phyloP scores from a whole-genome alignment of 192 early-diverging fungal genomes.

The Coemansia sp. region DNA sequence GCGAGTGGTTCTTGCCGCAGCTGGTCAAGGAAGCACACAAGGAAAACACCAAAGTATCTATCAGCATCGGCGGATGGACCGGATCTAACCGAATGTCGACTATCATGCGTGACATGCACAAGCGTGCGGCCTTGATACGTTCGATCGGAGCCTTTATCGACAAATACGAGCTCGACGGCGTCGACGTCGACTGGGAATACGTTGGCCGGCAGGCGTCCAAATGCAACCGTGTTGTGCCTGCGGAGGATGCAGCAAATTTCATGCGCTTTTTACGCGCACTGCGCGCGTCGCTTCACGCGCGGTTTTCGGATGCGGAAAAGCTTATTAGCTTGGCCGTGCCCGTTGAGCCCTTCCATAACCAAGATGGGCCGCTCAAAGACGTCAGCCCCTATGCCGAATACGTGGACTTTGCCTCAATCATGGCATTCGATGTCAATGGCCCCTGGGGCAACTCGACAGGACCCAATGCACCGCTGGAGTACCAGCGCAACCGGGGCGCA shows the following conservation, averaged over 20 bases:
- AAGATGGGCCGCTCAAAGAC: slow-evolving; percentile 55
- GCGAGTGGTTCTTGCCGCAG: slow-evolving; percentile 56
- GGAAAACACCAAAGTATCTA: slow-evolving; percentile 53
- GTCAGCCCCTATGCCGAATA: slow-evolving; percentile 60
- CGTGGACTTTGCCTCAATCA: slow-evolving; percentile 65
- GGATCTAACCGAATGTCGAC: slow-evolving; percentile 64
- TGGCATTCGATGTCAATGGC: slow-evolving; percentile 67
- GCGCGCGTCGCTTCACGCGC: slow-evolving; percentile 31
- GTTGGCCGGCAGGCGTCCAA: slow-evolving; percentile 57
- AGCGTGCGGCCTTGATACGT: slow-evolving; percentile 59
- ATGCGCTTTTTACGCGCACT: slow-evolving; percentile 40
- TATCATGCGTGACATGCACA: slow-evolving; percentile 52
- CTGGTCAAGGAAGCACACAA: slow-evolving; percentile 51
- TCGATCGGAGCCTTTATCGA: slow-evolving; percentile 57
- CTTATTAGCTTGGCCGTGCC: slow-evolving; percentile 64
- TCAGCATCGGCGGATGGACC: slow-evolving; percentile 75
- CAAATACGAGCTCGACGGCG: slow-evolving; percentile 60
- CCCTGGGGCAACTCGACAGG: slow-evolving; percentile 60
- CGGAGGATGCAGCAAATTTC: slow-evolving; percentile 47
- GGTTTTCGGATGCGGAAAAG: slow-evolving; percentile 45
- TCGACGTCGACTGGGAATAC: slow-evolving; percentile 69
- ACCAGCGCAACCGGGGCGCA: slow-evolving; percentile 32
- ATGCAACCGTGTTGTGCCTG: slow-evolving; percentile 52
- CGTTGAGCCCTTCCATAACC: slow-evolving; percentile 58
- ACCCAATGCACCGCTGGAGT: slow-evolving; percentile 60